A percentile compares a stretch with the other conserved stretches of the same genome.
These are phyloP conservation scores for Pachyrhizus erosus DNA, from an alignment of 306 rosid genomes.

Conservation along the genomic window DNA sequence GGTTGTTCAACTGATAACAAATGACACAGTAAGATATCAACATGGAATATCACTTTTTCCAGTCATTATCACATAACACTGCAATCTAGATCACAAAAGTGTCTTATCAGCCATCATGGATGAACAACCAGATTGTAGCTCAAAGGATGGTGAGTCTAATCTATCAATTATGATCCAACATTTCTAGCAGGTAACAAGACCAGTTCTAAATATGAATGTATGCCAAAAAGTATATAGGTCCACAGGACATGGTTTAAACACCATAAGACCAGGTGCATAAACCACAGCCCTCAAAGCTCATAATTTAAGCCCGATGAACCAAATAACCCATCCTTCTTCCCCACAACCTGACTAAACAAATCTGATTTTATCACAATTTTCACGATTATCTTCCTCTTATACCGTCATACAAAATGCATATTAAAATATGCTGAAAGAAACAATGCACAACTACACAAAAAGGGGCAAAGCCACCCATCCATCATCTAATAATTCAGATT, in stretches of 20 bases:
- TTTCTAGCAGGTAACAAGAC: background rate
- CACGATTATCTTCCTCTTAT: background rate
- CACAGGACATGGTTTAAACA: background rate
- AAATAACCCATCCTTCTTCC: constrained; percentile 5
- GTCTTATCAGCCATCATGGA: background rate
- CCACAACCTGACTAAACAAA: background rate
- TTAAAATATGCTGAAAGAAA: background rate
- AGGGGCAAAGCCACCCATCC: too few species aligned
- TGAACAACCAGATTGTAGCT: background rate
- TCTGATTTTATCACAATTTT: background rate
- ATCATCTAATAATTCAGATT: too few species aligned
- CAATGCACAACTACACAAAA: too few species aligned
- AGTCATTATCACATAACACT: background rate
- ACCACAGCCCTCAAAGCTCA: constrained; percentile 11
- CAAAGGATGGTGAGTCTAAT: background rate
- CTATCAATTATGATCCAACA: background rate
- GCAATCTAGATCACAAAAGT: background rate
- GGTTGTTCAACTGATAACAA: constrained; percentile 19
- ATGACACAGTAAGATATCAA: background rate
- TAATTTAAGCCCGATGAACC: background rate
- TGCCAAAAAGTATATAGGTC: background rate
- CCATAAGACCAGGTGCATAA: constrained; percentile 8
- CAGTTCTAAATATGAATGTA: background rate
- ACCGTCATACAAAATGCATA: background rate
- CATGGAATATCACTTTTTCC: constrained; percentile 12